Evolutionary conservation across 2,329 filamentous ascomycete species (phyloP).

Genomic region (Cladosporium cucumerinum): DNA sequence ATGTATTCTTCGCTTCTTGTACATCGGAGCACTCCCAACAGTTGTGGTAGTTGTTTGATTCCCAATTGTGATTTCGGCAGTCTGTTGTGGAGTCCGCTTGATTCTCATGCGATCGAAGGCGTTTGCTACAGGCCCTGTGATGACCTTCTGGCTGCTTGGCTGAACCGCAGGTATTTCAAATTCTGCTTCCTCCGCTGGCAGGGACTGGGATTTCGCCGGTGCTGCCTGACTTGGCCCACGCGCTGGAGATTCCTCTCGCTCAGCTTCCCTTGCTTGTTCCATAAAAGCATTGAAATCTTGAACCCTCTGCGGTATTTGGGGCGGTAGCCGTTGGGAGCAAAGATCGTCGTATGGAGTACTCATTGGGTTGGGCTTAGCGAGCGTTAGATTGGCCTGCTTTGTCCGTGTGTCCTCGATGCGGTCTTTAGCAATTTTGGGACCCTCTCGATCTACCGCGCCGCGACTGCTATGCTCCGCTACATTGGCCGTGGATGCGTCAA

Average conservation of each 20-base stretch:
- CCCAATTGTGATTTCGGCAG: conserved; percentile 73
- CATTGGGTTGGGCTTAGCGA: conserved; percentile 26
- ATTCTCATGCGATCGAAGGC: conserved; percentile 64
- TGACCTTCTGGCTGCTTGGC: conserved; percentile 32
- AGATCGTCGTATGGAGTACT: conserved; percentile 27
- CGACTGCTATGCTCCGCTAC: too few species aligned
- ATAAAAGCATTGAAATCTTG: conserved; percentile 42
- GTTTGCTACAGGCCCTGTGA: conserved; percentile 52
- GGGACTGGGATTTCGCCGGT: too few species aligned
- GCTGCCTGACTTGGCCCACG: not conserved
- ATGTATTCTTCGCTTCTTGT: conserved; percentile 47
- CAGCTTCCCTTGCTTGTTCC: conserved; percentile 12
- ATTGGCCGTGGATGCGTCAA: not conserved
- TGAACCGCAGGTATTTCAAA: conserved; percentile 31
- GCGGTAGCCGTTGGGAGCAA: conserved; percentile 27
- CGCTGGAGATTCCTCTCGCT: not conserved
- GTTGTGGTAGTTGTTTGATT: conserved; percentile 61
- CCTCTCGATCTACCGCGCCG: not conserved
- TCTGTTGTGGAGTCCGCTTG: conserved; percentile 59
- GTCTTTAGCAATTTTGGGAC: not conserved
- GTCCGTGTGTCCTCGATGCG: not conserved
- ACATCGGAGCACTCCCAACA: conserved; percentile 54
- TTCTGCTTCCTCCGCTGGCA: conserved; percentile 16
- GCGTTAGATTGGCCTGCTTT: conserved; percentile 9
- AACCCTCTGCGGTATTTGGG: conserved; percentile 24